These are phyloP conservation scores for Aspergillus flavus DNA, from an alignment of 2,329 filamentous ascomycete genomes.

Conservation along the genomic window DNA sequence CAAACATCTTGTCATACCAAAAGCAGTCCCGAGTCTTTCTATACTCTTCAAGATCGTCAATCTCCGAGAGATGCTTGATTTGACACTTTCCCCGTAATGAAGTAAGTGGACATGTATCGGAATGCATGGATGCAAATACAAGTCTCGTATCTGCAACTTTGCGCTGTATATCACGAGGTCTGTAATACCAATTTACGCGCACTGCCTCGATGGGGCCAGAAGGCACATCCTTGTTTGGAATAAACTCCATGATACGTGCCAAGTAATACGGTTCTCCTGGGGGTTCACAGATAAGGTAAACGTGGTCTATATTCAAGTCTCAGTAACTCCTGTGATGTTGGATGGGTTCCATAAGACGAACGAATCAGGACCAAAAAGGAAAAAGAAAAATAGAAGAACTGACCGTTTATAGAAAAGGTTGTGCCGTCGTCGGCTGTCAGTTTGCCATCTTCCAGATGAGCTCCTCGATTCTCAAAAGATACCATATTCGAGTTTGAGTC, in stretches of 20 bases:
- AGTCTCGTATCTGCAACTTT: constrained; percentile 88
- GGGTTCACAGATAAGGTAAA: constrained; percentile 95
- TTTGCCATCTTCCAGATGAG: constrained; percentile 71
- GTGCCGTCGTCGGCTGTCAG: constrained; percentile 91
- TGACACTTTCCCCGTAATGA: constrained; percentile 91
- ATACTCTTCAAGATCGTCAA: constrained; percentile 78
- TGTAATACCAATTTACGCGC: constrained; percentile 97
- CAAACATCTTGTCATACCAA: constrained; percentile 97
- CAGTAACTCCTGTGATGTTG: constrained; percentile 2
- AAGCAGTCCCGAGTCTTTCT: constrained; percentile 85
- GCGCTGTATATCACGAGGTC: constrained; percentile 91
- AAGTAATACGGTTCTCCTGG: constrained; percentile 98
- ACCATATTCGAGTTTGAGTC: constrained; percentile 89
- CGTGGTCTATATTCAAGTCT: constrained; percentile 60
- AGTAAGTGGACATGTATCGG: constrained; percentile 89
- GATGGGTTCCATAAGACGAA: not conserved
- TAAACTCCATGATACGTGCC: constrained; percentile 96
- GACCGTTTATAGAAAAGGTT: constrained; percentile 81
- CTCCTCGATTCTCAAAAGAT: constrained; percentile 75
- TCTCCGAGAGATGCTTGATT: constrained; percentile 86
- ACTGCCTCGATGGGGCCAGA: constrained; percentile 78
- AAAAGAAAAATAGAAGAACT: constrained; percentile 39
- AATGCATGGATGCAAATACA: constrained; percentile 98
- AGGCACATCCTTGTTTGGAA: constrained; percentile 76
- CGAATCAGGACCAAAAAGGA: constrained; percentile 18